These are phyloP conservation scores for Fusarium sp. DNA, from an alignment of 2,329 filamentous ascomycete genomes.

Conservation along the genomic window DNA sequence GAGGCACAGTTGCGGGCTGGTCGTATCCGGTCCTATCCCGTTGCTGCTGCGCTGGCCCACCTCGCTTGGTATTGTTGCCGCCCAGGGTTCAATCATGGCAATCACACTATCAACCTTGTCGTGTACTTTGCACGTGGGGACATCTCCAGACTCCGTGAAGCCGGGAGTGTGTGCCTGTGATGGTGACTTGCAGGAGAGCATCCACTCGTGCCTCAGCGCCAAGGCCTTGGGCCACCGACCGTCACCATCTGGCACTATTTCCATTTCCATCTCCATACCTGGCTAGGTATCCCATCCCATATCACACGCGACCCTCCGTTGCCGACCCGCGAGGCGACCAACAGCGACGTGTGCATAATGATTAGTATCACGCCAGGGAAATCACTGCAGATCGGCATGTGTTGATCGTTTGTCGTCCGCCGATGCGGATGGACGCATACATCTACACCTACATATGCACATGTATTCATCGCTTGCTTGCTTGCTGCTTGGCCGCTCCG, in stretches of 20 bases:
- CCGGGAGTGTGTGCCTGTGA: constrained; percentile 1
- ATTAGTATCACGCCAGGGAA: background rate
- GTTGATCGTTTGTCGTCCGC: background rate
- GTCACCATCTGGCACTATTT: constrained; percentile 23
- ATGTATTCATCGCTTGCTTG: background rate
- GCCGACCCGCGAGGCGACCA: constrained; percentile 14
- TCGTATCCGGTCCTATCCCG: constrained; percentile 1
- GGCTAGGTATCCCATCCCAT: background rate
- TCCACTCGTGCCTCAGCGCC: constrained; percentile 22
- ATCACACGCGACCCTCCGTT: background rate
- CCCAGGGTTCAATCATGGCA: background rate
- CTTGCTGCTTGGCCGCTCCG: constrained; percentile 3
- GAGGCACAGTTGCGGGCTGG: background rate
- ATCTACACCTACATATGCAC: background rate
- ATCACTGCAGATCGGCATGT: constrained; percentile 20
- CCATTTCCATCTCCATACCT: constrained; percentile 34
- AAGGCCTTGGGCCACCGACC: constrained; percentile 16
- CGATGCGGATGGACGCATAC: background rate
- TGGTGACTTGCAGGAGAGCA: constrained; percentile 19
- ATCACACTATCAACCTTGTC: background rate
- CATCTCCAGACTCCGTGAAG: constrained; percentile 6
- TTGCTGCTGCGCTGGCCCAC: background rate
- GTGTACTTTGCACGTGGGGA: background rate
- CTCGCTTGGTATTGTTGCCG: background rate
- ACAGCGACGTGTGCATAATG: background rate